Percentiles rank a stretch among this genome's conserved stretches.
phyloP scores from a whole-genome alignment of 768 basidiomycete species.

The Aureoboletus auriporus region DNA sequence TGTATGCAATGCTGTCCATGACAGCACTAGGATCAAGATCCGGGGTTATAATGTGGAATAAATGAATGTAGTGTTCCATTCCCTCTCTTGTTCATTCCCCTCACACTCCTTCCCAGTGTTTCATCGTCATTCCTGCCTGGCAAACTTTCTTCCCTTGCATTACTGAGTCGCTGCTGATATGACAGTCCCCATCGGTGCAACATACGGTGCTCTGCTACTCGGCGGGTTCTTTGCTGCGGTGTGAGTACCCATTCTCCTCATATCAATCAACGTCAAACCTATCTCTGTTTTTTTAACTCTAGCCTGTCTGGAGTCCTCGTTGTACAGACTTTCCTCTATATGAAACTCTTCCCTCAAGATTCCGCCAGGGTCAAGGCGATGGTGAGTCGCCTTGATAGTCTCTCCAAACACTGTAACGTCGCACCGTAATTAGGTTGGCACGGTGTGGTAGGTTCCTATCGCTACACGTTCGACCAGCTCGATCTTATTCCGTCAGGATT shows the following conservation, averaged over 20 bases:
- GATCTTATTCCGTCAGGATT: conserved; percentile 7
- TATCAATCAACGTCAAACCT: not conserved
- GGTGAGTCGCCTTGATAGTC: conserved; percentile 13
- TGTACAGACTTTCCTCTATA: conserved; percentile 27
- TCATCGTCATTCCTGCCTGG: not conserved
- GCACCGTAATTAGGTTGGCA: conserved; percentile 18
- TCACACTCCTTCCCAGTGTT: not conserved
- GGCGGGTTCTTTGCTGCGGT: conserved; percentile 28
- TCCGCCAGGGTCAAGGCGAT: conserved; percentile 15
- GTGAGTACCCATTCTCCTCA: conserved; percentile 9
- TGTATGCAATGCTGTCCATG: not conserved
- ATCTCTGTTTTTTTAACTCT: not conserved
- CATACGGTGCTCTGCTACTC: conserved; percentile 27
- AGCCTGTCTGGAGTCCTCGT: conserved; percentile 28
- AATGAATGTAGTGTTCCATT: too few relatives aligned
- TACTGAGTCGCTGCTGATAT: not conserved
- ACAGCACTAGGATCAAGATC: too few relatives aligned
- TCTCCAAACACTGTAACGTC: not conserved
- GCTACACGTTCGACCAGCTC: not conserved
- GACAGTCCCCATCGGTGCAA: conserved; percentile 13
- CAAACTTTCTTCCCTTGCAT: not conserved
- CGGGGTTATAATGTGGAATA: too few relatives aligned
- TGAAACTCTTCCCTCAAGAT: conserved; percentile 28
- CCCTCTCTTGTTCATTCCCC: not conserved
- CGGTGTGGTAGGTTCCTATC: conserved; percentile 19